Base-by-base conservation (phyloP, 805 yeast genomes). In the Phaffomyces opuntiae region DNA sequence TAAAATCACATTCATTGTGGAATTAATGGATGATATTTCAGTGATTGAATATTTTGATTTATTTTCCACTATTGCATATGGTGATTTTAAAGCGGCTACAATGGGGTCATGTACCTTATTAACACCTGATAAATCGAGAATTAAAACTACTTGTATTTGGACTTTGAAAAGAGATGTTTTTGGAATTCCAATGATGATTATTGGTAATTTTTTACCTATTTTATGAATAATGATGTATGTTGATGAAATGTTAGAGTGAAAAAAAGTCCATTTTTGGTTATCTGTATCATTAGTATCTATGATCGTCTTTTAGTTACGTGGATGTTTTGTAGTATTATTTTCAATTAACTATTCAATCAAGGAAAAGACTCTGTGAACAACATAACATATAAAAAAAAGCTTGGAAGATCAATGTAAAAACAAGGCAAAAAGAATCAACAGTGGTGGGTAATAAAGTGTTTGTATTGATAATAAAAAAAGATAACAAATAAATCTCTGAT, bases 111-210 rank as follows among this genome's bases (percentile, higher is more conserved):
- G 97, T 66, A 81, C 89, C 0, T 68, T 91, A 34, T 60, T 87
- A 38, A 84, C 90, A 1, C 78, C 84, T 36, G 60, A 62, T 35
- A 63, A 62, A 13, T 76, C 77, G 45, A 62, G 61, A 24, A 76
- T 91, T 40, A 72, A 83, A 42, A 87, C 97, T 0, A 79, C 87
- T 27, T 83, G 95, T 56, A 82, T 86, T 56, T 87, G 96, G 95
- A 93, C 98, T 1, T 68, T 93, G 52, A 89, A 90, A 60, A 72
- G 97, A 61, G 98, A 91, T 61, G 95, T 91, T 16, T 91, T 93
- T 66, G 97, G 96, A 9, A 83, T 91, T 44, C 99, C 99, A 14
- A 83, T 93, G 88, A 90, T 91, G 95, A 83, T 93, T 21, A 77
- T 91, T 32, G 98, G 96, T 16, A 93, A 88, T 60, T 91, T 91